Evolutionary conservation across 2,329 filamentous ascomycete genomes (phyloP), one percentile per base, ranked within the genome.

Genomic region (Calonectria pseudoreteaudii): DNA sequence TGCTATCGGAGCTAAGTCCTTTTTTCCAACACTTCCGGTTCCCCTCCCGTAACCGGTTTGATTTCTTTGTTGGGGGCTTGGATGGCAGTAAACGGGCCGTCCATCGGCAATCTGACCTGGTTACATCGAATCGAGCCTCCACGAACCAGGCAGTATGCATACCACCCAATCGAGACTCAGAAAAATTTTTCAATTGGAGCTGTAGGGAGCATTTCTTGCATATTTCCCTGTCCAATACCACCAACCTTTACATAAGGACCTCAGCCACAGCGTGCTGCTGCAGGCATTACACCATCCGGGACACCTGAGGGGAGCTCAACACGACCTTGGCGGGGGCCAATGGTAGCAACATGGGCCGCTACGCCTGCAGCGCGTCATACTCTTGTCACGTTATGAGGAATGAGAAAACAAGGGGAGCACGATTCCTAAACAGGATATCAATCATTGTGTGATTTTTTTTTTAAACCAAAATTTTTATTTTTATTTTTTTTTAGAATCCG

Each of bases 301-400:
- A 47, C 20, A 47, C 50, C n/a, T 65, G 62, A 20, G 47, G 47
- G 47, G 20, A 66, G 34, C 58, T 65, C 71, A 65, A 69, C 53
- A 52, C 71, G 50, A 73, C 71, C 49, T 60, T 44, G 50, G 65
- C 71, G 71, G 71, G 50, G 62, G 44, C 71, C 71, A 73, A 73
- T 73, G 38, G 49, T 8, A 52, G 20, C 30, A 64, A 31, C 20
- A 66, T 30, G n/a, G 50, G 66, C 52, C 50, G 49, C 16, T 41
- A 72, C 65, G n/a, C 20, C n/a, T 65, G 28, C 58, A 66, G 30
- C 58, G 58, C 49, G 38, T 72, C 58, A 68, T 72, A 56, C 18
- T 26, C 36, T 58, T 66, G 66, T 68, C 70, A 69, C 58, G 66
- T 66, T 69, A 52, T 52, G 56, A 36, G 47, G 20, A 28, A 4